Evolutionary conservation across 1,139 yeast genomes (phyloP).

Genomic region (Pneumocystis wakefieldiae): DNA sequence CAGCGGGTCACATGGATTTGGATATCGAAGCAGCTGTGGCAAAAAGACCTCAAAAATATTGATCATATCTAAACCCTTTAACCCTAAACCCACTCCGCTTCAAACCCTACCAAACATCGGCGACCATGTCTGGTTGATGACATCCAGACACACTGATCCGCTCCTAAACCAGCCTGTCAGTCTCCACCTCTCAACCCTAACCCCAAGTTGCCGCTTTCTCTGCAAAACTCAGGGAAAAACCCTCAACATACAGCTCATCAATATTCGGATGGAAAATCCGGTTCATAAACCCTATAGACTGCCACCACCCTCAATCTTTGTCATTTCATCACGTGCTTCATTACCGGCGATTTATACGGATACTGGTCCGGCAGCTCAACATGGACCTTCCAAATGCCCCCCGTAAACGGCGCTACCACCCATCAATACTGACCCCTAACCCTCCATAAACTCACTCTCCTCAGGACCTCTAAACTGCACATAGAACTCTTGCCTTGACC

Average conservation of each 20-base stretch:
- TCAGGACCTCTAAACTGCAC: constrained; percentile 79
- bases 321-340: too few relatives aligned
- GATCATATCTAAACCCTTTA: constrained; percentile 29
- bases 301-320: not conserved
- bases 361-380: constrained; percentile 93
- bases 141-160: constrained; percentile 91
- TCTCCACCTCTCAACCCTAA: too few relatives aligned
- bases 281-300: constrained; percentile 78
- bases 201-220: too few relatives aligned
- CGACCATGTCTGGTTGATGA: constrained; percentile 94
- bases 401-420: constrained; percentile 54
- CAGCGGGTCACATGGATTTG: constrained; percentile 87
- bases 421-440: not conserved
- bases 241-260: constrained; percentile 27
- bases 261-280: constrained; percentile 90
- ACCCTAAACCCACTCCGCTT: constrained; percentile 19
- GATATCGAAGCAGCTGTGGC: constrained; percentile 82
- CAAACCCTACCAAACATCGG: constrained; percentile 58
- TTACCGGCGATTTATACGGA: constrained; percentile 73
- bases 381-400: constrained; percentile 81
- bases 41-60: constrained; percentile 86
- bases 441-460: constrained; percentile 35
- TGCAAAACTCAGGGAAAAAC: not conserved
- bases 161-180: constrained; percentile 61
- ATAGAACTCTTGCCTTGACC: constrained; percentile 54